Conservation (phyloP, 345 rosid species). For the Moricandia moricandioides region DNA sequence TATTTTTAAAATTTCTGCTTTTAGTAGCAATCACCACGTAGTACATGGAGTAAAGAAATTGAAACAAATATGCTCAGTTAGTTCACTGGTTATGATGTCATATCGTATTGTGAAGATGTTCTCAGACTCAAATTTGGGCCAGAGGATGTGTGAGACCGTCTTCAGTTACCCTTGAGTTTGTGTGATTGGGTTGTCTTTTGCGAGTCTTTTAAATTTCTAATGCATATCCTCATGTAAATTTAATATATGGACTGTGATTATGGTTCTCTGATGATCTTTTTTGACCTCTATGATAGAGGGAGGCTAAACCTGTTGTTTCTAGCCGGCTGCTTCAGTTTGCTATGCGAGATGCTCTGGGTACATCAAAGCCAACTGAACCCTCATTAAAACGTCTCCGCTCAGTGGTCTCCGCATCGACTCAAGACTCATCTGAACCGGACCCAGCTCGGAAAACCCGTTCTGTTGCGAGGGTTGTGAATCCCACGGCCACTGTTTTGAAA, state of each 20-base stretch:
- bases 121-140: not conserved
- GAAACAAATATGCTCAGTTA: not conserved
- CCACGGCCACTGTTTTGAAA: conserved; percentile 74
- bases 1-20: conserved; percentile 7
- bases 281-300: conserved; percentile 53
- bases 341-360: conserved; percentile 90
- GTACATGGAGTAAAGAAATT: not conserved
- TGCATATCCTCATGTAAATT: not conserved
- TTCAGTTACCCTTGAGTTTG: not conserved
- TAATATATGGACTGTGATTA: not conserved
- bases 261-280: conserved; percentile 26
- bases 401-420: conserved; percentile 64
- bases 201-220: not conserved
- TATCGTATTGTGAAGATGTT: conserved; percentile 12
- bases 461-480: conserved; percentile 64
- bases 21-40: not conserved
- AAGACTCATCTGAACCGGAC: conserved; percentile 41
- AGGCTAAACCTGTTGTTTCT: conserved; percentile 64
- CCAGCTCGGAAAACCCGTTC: conserved; percentile 60
- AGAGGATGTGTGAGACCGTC: not conserved
- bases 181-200: not conserved
- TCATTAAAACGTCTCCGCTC: conserved; percentile 81
- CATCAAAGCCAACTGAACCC: conserved; percentile 58
- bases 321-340: conserved; percentile 93
- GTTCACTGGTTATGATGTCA: conserved; percentile 22